Evolutionary conservation across 1,284 basidiomycete species (phyloP), one percentile per base, ranked within the genome.

Genomic region (Pseudozyma hubeiensis): DNA sequence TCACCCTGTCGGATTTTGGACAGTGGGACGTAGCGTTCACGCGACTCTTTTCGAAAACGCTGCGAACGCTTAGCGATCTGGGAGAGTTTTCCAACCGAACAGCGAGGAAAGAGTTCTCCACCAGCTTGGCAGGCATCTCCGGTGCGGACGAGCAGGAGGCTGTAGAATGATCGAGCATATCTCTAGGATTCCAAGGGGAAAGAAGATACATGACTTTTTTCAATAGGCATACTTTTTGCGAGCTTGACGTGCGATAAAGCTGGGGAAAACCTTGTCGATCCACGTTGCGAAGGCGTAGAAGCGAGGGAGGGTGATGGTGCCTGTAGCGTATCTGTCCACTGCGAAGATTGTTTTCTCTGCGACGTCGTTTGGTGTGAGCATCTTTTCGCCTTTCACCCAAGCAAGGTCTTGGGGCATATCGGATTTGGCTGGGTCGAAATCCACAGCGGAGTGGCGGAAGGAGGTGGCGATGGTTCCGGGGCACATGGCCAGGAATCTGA

Each of bases 391-490:
- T 35, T 79, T 77, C 17, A 61, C 67, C 62, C 75, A 70, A 5
- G 63, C 64, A 7, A 70, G 44, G 51, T 80, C 76, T 10, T 64
- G 19, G 3, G 75, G 72, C 65, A 69, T 53, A 7, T 60, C 53
- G 30, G 39, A 40, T n/a, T 51, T 49, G 46, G 24, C 53, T 4
- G 48, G 34, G 19, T 61, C 51, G 16, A 73, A 51, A 51, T 81
- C 80, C n/a, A 81, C 77, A 4, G 80, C 80, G 19, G 73, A 75
- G 31, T 65, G 64, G 13, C 80, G 57, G 60, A 84, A 84, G 31
- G 70, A 78, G 19, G 77, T 80, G 19, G 64, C 47, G 53, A 84
- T 83, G 16, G 81, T 83, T 4, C 79, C 82, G 0, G 82, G 82
- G 34, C 74, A 73, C 16, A 83, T 54, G 44, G 76, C 67, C 14